A percentile compares a stretch with the other conserved stretches of the same genome.
These are phyloP conservation scores for Lathyrus tuberosus DNA, from an alignment of 306 rosid genomes.

Conservation along the genomic window DNA sequence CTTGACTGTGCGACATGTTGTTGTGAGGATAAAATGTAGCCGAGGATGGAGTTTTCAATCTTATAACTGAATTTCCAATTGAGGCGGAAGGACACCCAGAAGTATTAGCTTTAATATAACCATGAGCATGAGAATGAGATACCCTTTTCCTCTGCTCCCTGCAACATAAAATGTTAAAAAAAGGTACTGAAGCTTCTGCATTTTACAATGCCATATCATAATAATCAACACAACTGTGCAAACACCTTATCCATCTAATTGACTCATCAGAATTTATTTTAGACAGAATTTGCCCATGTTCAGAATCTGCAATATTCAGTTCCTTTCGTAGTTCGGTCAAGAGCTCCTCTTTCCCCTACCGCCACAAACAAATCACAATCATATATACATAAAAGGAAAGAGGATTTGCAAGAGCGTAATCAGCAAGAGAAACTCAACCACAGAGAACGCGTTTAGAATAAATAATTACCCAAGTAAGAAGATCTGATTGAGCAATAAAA, in stretches of 20 bases:
- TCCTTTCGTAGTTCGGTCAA: slow-evolving; percentile 56
- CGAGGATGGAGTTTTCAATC: slow-evolving; percentile 35
- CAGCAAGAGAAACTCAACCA: slow-evolving; percentile 18
- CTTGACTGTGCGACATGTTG: slow-evolving; percentile 34
- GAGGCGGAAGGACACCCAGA: slow-evolving; percentile 36
- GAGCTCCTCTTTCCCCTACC: slow-evolving; percentile 51
- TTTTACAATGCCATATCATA: slow-evolving; percentile 5
- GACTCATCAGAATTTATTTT: slow-evolving; percentile 42
- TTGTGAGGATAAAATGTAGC: slow-evolving; percentile 37
- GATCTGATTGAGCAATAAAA: slow-evolving; percentile 53
- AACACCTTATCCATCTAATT: slow-evolving; percentile 48
- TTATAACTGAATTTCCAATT: slow-evolving; percentile 28
- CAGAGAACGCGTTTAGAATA: slow-evolving; percentile 12
- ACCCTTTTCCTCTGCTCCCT: slow-evolving; percentile 47
- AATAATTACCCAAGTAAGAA: slow-evolving; percentile 50
- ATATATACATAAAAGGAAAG: slow-evolving; percentile 2
- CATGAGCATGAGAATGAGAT: slow-evolving; percentile 36
- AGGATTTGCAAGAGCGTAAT: not conserved
- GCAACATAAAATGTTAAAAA: slow-evolving; percentile 23
- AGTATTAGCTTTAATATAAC: slow-evolving; percentile 25
- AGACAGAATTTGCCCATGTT: slow-evolving; percentile 46
- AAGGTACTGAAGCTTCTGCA: slow-evolving; percentile 19
- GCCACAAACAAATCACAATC: slow-evolving; percentile 14
- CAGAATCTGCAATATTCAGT: slow-evolving; percentile 48
- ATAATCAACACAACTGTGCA: slow-evolving; percentile 3